Base-by-base conservation (phyloP, 805 yeast genomes). In the Ogataea trehaloabstinens region DNA sequence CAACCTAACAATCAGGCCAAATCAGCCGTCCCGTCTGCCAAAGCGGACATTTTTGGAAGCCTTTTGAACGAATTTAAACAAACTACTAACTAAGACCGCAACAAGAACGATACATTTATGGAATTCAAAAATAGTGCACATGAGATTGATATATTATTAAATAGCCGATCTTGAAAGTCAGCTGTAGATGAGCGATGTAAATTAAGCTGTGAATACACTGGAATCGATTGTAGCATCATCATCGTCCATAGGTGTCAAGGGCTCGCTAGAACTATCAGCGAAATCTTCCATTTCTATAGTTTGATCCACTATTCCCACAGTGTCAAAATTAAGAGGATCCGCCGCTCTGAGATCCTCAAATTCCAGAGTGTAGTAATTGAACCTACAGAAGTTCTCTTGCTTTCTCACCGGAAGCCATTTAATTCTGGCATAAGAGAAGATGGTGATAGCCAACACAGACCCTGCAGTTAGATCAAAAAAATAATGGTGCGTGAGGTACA, bases 401-500 rank as follows among this genome's bases (percentile, higher is more conserved):
- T 73, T 76, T 22, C 68, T 66, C 11, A 73, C 55, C 5, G 98
- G 97, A 54, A 90, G 66, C 44, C 59, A 60, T 15, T 71, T 75
- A 53, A 81, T 78, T 57, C 80, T 81, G 34, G 87, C 83, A 55
- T 80, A 73, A 46, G 73, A 71, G 62, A 86, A 90, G 25, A 85
- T 81, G 8, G 76, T 60, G 46, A 80, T 73, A 0, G 95, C 78
- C 43, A 90, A 67, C 6, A 77, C 73, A 1, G 96, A 89, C 22
- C 97, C 98, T 6, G 89, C 93, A 56, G 86, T 86, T 40, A 90
- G 74, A 59, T 89, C 97, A 46, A 90, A 79, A 58, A 91, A 90
- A 61, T 90, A 90, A 63, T 90, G 98, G 63, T 90, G 98, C 0
- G 96, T 89, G 52, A 90, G 72, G 63, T 90, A 90, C 98, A 91